Conservation (phyloP, 306 rosid species). For the Chamaecrista fasciculata region DNA sequence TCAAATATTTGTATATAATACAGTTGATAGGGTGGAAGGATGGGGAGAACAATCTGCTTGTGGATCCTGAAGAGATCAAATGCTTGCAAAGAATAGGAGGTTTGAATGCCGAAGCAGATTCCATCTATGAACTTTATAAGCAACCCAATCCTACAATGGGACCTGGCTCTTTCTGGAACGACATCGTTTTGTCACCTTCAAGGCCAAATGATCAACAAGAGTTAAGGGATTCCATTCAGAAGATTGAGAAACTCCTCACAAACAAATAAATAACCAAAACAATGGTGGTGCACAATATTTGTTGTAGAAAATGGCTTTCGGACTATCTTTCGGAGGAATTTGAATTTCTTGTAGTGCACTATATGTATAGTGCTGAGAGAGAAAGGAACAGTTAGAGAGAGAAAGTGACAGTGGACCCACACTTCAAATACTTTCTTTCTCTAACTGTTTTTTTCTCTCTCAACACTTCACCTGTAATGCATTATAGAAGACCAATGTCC, state of each 20-base stretch:
- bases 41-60: conserved; percentile 48
- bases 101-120: conserved; percentile 69
- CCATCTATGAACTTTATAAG: conserved; percentile 60
- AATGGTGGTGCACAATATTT: too few species aligned
- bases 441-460: too few species aligned
- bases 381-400: too few species aligned
- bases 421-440: too few species aligned
- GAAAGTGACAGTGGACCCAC: too few species aligned
- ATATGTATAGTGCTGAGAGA: too few species aligned
- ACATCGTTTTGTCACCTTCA: conserved; percentile 47
- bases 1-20: background rate
- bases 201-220: conserved; percentile 48
- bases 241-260: conserved; percentile 40
- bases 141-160: conserved; percentile 37
- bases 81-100: conserved; percentile 43
- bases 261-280: background rate
- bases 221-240: conserved; percentile 47
- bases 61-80: conserved; percentile 55
- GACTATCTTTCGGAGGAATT: too few species aligned
- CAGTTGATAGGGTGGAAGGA: conserved; percentile 80
- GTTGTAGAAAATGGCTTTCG: too few species aligned
- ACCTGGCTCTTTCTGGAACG: conserved; percentile 66
- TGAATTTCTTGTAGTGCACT: too few species aligned
- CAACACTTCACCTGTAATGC: too few species aligned
- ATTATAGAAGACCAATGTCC: too few species aligned